Evolutionary conservation across 1,139 yeast genomes (phyloP), one percentile per base, ranked within the genome.

Genomic region (Candida sp.): DNA sequence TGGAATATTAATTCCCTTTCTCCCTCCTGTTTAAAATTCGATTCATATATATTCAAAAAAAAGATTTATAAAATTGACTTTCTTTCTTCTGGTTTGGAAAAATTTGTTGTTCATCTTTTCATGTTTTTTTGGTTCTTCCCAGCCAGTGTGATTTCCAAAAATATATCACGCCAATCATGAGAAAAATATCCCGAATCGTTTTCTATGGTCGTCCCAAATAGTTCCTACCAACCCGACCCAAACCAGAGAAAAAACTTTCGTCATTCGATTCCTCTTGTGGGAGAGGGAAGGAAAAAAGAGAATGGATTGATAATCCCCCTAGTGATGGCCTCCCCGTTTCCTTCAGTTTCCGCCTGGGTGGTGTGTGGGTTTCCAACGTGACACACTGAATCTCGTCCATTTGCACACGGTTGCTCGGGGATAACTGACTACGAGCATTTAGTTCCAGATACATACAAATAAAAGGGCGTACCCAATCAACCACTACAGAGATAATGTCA

Each of bases 1-100:
- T 37, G 41, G 41, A 37, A 37, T 37, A 37, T 37, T 37, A 17
- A 37, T 37, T 37, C 26, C 41, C 41, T 23, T 37, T 37, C 26
- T 17, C n/a, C 25, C 41, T 37, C 41, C 41, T 37, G 41, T 22
- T 37, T 37, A 22, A 23, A 22, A 23, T 37, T 37, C 26, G 25
- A 17, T 35, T 35, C 22, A 35, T 35, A 17, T 35, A 33, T 33
- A 17, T 17, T 17, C 17, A 17, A 17, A 17, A 33, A 33, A 35
- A 35, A 17, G 23, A n/a, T 35, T 12, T 35, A 35, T 35, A 35
- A 37, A 37, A 37, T 37, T 23, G 7, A 27, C 23, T 23, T 37
- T 23, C 28, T 37, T 9, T 23, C 27, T 37, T 37, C 28, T 11
- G 8, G 5, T 22, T 23, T 9, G 6, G 5, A 37, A 25, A 9